Conservation (phyloP, 768 basidiomycete genomes). For the Megacollybia marginata region DNA sequence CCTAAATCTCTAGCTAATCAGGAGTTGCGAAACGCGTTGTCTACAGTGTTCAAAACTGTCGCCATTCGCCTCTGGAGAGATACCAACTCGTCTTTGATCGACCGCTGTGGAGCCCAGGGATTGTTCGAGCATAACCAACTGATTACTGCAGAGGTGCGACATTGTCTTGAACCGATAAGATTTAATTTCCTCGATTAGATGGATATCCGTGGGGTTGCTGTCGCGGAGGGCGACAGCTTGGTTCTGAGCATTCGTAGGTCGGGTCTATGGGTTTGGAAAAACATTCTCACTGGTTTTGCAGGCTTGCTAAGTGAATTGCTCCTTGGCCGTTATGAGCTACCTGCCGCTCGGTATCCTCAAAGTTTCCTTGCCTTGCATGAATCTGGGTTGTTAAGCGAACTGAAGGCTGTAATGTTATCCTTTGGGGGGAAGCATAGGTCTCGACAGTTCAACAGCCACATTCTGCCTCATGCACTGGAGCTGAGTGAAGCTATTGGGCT, state of each 20-base stretch:
- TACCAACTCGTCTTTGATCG: slow-evolving; percentile 4
- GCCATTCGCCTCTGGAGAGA: slow-evolving; percentile 1
- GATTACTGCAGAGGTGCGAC: slow-evolving; percentile 14
- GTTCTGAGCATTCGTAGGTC: slow-evolving; percentile 24
- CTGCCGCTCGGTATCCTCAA: slow-evolving; percentile 5
- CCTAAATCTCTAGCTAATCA: background rate
- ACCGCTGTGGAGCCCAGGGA: slow-evolving; percentile 29
- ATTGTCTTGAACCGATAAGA: background rate
- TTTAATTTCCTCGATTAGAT: slow-evolving; percentile 9
- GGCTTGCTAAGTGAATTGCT: slow-evolving; percentile 13
- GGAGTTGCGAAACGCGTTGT: slow-evolving; percentile 5
- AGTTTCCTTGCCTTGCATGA: slow-evolving; percentile 11
- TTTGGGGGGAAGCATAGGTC: slow-evolving; percentile 3
- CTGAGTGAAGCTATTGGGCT: slow-evolving; percentile 24
- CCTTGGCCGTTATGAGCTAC: slow-evolving; percentile 6
- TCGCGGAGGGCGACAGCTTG: slow-evolving; percentile 32
- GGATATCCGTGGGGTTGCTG: slow-evolving; percentile 24
- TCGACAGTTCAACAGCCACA: slow-evolving; percentile 4
- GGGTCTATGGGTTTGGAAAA: background rate
- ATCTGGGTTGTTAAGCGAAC: slow-evolving; percentile 4
- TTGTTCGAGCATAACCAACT: slow-evolving; percentile 23
- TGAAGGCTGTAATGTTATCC: background rate
- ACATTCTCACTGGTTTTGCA: background rate
- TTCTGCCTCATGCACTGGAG: slow-evolving; percentile 16
- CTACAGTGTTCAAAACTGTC: slow-evolving; percentile 5